These are phyloP conservation scores for Hypoxylon sp. DNA, from an alignment of 2,329 filamentous ascomycete species.

Conservation along the genomic window DNA sequence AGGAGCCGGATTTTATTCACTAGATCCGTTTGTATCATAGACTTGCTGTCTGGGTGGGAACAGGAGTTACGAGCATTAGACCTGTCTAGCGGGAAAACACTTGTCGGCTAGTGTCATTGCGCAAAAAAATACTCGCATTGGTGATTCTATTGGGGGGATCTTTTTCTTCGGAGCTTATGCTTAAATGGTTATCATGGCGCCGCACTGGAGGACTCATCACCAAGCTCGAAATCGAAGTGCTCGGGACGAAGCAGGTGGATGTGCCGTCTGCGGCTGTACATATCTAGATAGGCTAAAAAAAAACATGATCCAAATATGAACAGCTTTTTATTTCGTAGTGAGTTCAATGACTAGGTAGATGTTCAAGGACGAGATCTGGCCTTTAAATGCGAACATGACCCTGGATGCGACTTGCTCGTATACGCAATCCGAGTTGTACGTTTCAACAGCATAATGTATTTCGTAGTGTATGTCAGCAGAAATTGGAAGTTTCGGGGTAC, in stretches of 20 bases:
- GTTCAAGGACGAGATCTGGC: background rate
- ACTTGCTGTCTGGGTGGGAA: conserved; percentile 36
- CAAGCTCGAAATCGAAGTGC: conserved; percentile 53
- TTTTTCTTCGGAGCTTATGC: conserved; percentile 25
- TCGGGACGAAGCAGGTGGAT: conserved; percentile 50
- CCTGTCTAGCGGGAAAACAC: conserved; percentile 23
- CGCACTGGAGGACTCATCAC: conserved; percentile 42
- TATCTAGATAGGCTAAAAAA: conserved; percentile 44
- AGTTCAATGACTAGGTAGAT: too few species aligned
- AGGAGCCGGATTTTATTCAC: conserved; percentile 25
- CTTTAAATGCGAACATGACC: background rate
- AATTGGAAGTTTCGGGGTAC: conserved; percentile 3
- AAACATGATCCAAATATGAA: conserved; percentile 31
- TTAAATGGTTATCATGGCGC: conserved; percentile 26
- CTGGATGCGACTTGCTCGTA: too few species aligned
- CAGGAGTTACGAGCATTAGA: conserved; percentile 48
- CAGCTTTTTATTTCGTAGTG: too few species aligned
- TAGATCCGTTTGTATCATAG: conserved; percentile 46
- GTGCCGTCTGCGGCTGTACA: conserved; percentile 42
- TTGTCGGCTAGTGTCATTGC: conserved; percentile 22
- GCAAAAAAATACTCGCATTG: conserved; percentile 25
- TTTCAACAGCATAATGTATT: too few species aligned
- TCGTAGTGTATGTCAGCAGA: too few species aligned
- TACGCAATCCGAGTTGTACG: too few species aligned
- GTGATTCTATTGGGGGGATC: conserved; percentile 22